Evolutionary conservation across 1,284 basidiomycete species (phyloP), one percentile per base, ranked within the genome.

Genomic region (Porodaedalea pini): DNA sequence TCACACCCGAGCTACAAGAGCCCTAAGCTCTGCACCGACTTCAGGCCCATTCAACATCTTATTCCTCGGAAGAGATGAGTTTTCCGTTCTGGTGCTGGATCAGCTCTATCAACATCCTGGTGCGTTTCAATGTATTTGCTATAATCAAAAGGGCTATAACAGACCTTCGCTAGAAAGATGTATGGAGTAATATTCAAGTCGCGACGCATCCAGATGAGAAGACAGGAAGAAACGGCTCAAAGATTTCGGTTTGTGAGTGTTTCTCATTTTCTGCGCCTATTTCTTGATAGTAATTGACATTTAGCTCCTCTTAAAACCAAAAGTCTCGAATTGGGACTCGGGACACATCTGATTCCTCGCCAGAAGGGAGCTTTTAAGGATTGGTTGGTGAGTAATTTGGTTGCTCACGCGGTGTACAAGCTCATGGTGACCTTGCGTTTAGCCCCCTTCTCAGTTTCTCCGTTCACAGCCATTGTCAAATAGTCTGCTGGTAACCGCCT

Each of bases 401-500:
- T 58, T 51, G n/a, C 19, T 41, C 49, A 25, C 58, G n/a, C 31
- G 7, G 17, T 53, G n/a, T 25, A 10, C 53, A 21, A 60, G 40
- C 37, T 44, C 19, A 36, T 32, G 21, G n/a, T 49, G 19, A 27
- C 13, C 21, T 41, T 31, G 15, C 41, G 31, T 53, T 43, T 29
- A 76, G 79, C 78, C 75, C 39, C 80, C 80, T 64, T 64, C 71
- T 51, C 75, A 81, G 15, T 83, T 85, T 65, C 60, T 67, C 7
- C 53, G 62, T 51, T 31, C 60, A 4, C 11, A 40, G 19, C 23
- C 50, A 19, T 32, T 60, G 3, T 31, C 68, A 0, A 69, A 78
- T 2, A 80, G 88, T 61, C 65, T 98, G 8, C 78, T 98, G 5
- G 65, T 98, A 3, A 96, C 94, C 0, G 94, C 93, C 7, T 97